These are phyloP conservation scores for Nemania diffusa DNA, from an alignment of 2,329 filamentous ascomycete species.

Conservation along the genomic window DNA sequence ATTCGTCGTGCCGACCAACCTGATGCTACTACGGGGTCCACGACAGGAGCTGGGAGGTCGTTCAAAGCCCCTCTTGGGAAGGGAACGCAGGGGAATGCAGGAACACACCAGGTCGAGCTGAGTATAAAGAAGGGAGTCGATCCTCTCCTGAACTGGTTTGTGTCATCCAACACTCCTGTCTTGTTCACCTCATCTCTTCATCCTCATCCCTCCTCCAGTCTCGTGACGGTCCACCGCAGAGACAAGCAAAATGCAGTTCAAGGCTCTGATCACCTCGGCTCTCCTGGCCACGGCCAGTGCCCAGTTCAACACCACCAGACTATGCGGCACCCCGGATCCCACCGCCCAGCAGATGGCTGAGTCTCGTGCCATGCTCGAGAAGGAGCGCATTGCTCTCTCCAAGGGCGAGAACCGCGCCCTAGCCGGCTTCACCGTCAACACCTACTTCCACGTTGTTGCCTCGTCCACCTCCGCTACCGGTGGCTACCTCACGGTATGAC, in stretches of 20 bases:
- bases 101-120: background rate
- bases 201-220: background rate
- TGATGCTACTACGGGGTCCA: slow-evolving; percentile 24
- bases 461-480: slow-evolving; percentile 44
- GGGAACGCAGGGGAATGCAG: background rate
- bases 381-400: slow-evolving; percentile 40
- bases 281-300: slow-evolving; percentile 43
- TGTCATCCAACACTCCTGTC: slow-evolving; percentile 17
- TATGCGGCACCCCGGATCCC: slow-evolving; percentile 47
- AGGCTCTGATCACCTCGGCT: slow-evolving; percentile 36
- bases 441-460: slow-evolving; percentile 55
- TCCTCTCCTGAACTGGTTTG: slow-evolving; percentile 25
- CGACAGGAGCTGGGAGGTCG: slow-evolving; percentile 18
- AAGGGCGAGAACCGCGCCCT: slow-evolving; percentile 39
- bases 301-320: slow-evolving; percentile 35
- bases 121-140: slow-evolving; percentile 32
- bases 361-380: slow-evolving; percentile 40
- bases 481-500: slow-evolving; percentile 53
- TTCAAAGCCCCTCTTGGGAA: background rate
- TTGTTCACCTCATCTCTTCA: slow-evolving; percentile 19
- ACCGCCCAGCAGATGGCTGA: slow-evolving; percentile 44
- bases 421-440: slow-evolving; percentile 50
- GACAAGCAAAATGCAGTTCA: slow-evolving; percentile 43
- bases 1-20: slow-evolving; percentile 18
- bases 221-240: slow-evolving; percentile 15